Evolutionary conservation across 2,329 filamentous ascomycete genomes (phyloP).

Genomic region (Didymella segeticola): DNA sequence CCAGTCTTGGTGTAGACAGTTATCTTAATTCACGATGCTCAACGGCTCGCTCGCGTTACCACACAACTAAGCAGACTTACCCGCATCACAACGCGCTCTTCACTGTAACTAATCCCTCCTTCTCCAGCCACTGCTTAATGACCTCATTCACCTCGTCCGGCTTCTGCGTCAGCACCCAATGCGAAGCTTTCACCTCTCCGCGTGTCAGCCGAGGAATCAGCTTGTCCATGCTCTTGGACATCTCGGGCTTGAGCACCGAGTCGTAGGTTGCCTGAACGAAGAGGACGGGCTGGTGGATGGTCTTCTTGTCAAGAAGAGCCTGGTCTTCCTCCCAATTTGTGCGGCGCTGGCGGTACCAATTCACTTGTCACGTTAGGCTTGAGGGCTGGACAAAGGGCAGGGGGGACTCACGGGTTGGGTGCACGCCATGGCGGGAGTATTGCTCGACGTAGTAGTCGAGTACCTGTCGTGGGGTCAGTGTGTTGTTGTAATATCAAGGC

Average conservation of each 20-base stretch:
- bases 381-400: not conserved
- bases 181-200: constrained; percentile 70
- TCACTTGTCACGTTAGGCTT: constrained; percentile 59
- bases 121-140: constrained; percentile 71
- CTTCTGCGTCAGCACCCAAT: constrained; percentile 85
- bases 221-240: constrained; percentile 75
- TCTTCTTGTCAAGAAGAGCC: constrained; percentile 39
- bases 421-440: constrained; percentile 74
- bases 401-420: constrained; percentile 67
- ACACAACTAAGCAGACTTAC: no score
- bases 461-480: constrained; percentile 55
- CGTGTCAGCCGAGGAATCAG: constrained; percentile 69
- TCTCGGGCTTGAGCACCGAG: constrained; percentile 71
- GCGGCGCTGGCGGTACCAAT: constrained; percentile 83
- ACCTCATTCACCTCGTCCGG: constrained; percentile 72
- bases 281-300: constrained; percentile 62
- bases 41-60: no score
- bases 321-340: constrained; percentile 80
- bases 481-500: not conserved
- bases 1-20: no score
- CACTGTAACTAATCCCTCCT: constrained; percentile 55
- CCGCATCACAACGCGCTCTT: constrained; percentile 58
- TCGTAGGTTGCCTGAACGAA: constrained; percentile 79
- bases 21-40: no score
- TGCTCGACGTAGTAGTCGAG: constrained; percentile 78